phyloP scores from a whole-genome alignment of 2,329 filamentous ascomycete genomes.

The Colletotrichum phormii region DNA sequence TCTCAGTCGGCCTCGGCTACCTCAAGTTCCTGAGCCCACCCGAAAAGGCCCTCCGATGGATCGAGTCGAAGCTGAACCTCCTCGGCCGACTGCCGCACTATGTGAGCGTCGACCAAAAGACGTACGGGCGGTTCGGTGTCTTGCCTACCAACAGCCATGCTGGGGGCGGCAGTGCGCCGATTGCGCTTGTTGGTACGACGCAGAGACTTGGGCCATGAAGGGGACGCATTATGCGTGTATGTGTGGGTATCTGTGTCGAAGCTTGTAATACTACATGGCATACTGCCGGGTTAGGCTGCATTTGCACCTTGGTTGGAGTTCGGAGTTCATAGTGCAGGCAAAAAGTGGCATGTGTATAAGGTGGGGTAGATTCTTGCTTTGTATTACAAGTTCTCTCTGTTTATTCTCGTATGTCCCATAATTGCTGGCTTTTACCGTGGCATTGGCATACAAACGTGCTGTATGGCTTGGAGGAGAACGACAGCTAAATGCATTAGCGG shows the following conservation, averaged over 20 bases:
- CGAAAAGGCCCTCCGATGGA: conserved; percentile 87
- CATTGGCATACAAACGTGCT: neutral
- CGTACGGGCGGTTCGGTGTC: conserved; percentile 91
- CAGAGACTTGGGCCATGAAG: conserved; percentile 77
- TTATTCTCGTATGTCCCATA: neutral
- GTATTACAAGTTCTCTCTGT: neutral
- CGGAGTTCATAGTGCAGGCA: conserved; percentile 11
- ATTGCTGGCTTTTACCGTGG: neutral
- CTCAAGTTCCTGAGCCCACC: conserved; percentile 91
- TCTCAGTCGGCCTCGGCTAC: conserved; percentile 83
- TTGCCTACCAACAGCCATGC: conserved; percentile 70
- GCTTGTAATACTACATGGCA: conserved; percentile 7
- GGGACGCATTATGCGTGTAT: too few relatives aligned
- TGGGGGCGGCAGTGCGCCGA: conserved; percentile 56
- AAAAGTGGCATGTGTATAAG: neutral
- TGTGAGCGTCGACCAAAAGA: conserved; percentile 95
- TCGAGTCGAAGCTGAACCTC: conserved; percentile 89
- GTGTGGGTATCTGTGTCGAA: neutral
- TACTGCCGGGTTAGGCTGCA: neutral
- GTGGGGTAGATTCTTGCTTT: neutral
- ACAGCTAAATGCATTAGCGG: too few relatives aligned
- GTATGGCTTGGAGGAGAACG: neutral
- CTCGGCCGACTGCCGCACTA: conserved; percentile 89
- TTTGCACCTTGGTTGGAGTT: conserved; percentile 26
- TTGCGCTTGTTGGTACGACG: conserved; percentile 72